Percentiles rank a stretch among this genome's conserved stretches.
Evolutionary conservation across 2,329 filamentous ascomycete genomes (phyloP).

Genomic region (Endothia cerciana): DNA sequence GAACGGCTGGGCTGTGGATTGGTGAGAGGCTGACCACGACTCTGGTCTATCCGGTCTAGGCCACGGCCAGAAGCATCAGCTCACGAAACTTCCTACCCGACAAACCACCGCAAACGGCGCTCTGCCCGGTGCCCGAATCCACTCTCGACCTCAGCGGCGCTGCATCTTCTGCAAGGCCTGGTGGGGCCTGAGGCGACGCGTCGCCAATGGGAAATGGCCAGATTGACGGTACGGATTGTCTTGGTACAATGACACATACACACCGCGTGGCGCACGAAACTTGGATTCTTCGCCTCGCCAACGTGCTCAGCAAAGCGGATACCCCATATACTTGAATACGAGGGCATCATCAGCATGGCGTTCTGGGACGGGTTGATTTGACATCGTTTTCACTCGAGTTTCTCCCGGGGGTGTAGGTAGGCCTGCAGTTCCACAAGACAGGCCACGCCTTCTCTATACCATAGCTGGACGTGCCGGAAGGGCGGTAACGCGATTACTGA

Average conservation of each 20-base stretch:
- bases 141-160: not conserved
- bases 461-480: not conserved
- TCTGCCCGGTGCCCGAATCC: not conserved
- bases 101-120: not conserved
- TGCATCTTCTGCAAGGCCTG: slow-evolving; percentile 24
- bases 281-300: not conserved
- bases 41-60: slow-evolving; percentile 3
- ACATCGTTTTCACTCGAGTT: not conserved
- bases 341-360: slow-evolving; percentile 13
- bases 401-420: too few species aligned
- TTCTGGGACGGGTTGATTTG: not conserved
- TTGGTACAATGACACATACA: not conserved
- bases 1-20: slow-evolving; percentile 94
- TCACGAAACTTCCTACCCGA: not conserved
- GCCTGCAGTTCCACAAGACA: too few species aligned
- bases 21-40: slow-evolving; percentile 53
- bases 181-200: slow-evolving; percentile 19
- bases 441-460: too few species aligned
- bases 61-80: not conserved
- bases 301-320: not conserved
- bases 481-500: not conserved
- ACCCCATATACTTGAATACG: not conserved
- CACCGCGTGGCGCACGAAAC: not conserved
- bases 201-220: not conserved
- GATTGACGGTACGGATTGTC: not conserved